Conservation (phyloP, 305 asterid genomes). For the Fraxinus baroniana region DNA sequence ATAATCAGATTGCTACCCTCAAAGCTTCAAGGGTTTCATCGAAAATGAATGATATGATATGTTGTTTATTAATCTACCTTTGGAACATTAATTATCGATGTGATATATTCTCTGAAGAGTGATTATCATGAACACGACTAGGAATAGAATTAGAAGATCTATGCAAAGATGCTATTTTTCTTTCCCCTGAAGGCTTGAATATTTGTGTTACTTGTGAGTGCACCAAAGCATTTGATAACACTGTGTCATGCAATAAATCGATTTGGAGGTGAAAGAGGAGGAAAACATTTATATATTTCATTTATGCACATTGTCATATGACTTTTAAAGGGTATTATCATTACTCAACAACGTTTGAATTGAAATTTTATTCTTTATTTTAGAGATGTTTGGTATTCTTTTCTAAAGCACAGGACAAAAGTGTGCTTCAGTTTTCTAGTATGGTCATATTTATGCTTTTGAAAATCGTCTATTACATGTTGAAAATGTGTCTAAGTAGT, state of each 20-base stretch:
- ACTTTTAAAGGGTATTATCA: background rate
- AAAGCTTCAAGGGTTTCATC: background rate
- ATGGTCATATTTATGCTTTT: background rate
- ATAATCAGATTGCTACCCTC: background rate
- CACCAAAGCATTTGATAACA: background rate
- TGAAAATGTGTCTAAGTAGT: background rate
- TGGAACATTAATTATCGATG: background rate
- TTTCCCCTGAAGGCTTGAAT: background rate
- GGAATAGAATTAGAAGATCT: background rate
- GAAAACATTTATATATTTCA: background rate
- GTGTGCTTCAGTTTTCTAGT: background rate
- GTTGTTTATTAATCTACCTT: background rate
- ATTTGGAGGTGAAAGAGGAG: background rate
- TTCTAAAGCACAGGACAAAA: background rate
- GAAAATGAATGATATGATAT: background rate
- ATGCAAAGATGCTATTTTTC: background rate
- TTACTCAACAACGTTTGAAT: background rate
- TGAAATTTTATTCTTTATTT: background rate
- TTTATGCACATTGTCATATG: background rate
- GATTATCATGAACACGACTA: background rate
- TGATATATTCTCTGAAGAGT: background rate
- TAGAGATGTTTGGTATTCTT: background rate
- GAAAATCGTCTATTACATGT: background rate
- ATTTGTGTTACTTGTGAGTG: background rate
- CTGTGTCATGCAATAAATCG: background rate